Percentiles rank a stretch among this genome's conserved stretches.
Evolutionary conservation across 169 alveolate species (phyloP).

Genomic region (Plasmodium reichenowi): DNA sequence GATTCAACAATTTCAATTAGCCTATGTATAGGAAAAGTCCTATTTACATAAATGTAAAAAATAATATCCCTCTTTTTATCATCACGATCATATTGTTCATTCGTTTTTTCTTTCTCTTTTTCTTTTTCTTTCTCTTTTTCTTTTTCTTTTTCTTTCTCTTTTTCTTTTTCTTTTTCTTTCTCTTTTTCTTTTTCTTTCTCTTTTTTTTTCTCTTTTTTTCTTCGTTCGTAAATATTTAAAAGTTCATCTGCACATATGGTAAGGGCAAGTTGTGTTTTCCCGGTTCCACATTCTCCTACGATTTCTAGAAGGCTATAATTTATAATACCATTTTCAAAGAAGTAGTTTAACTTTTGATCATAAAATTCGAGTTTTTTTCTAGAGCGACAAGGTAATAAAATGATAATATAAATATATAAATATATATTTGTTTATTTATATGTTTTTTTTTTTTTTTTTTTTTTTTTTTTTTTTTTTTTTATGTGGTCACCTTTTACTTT

Average conservation of each 20-base stretch:
- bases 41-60: constrained; percentile 51
- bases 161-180: background rate
- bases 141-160: background rate
- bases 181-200: background rate
- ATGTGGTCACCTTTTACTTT: constrained; percentile 22
- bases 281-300: constrained; percentile 49
- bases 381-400: background rate
- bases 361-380: constrained; percentile 54
- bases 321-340: constrained; percentile 58
- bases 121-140: background rate
- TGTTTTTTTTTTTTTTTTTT: constrained; percentile 7
- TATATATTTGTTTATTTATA: background rate
- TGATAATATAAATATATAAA: background rate
- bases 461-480: background rate
- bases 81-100: background rate
- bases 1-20: constrained; percentile 19
- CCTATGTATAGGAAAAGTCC: constrained; percentile 44
- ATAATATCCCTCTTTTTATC: constrained; percentile 4
- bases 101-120: background rate
- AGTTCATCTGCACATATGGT: constrained; percentile 58
- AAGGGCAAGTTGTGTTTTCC: constrained; percentile 56
- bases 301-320: constrained; percentile 50
- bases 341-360: constrained; percentile 26
- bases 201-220: constrained; percentile 3
- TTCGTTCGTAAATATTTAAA: constrained; percentile 14